Base-by-base conservation (phyloP, 768 basidiomycete genomes). In the Fomitopsis serialis region DNA sequence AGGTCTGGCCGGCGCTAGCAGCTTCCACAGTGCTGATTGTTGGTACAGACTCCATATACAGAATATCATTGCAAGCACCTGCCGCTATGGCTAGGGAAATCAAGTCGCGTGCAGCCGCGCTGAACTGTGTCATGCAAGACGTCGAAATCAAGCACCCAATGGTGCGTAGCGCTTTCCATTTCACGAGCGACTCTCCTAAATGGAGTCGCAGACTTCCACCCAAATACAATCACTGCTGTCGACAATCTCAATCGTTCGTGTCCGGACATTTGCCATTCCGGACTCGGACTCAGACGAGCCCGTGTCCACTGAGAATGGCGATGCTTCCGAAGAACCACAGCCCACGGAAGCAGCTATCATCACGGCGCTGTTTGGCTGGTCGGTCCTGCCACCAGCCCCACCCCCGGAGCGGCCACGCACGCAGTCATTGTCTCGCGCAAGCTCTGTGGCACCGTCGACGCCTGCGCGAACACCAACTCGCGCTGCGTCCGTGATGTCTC, bases 61-160 rank as follows among this genome's bases (percentile, higher is more conserved):
- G 86, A 50, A 80, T 92, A 19, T 84, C 86, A 8, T 72, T 93
- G 19, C 78, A 83, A 53, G 74, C 87, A 1, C 85, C 91, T 13
- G 64, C 76, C n/a, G 68, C 67, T 2, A 85, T 82, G 72, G 78
- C 83, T 2, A 77, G 74, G 48, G 80, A 84, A 46, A 69, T 92
- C 56, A 87, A 79, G 66, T 52, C 63, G 2, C 76, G 72, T 34
- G 88, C 90, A 3, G 45, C 72, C 0, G 62, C 68, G 0, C 72
- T 92, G 45, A 78, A 84, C 43, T 64, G 76, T 1, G 61, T 81
- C 1, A 62, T 90, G 47, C 66, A 76, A 48, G 74, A 75, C 46
- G 71, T 90, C 13, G 67, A 75, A 42, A 74, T 87, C 48, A 84
- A 80, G 61, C 89, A 92, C 59, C 89, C 91, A 35, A 70, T 92